phyloP scores from a whole-genome alignment of 495 filamentous ascomycete species.

The Aspergillus conjunctus region DNA sequence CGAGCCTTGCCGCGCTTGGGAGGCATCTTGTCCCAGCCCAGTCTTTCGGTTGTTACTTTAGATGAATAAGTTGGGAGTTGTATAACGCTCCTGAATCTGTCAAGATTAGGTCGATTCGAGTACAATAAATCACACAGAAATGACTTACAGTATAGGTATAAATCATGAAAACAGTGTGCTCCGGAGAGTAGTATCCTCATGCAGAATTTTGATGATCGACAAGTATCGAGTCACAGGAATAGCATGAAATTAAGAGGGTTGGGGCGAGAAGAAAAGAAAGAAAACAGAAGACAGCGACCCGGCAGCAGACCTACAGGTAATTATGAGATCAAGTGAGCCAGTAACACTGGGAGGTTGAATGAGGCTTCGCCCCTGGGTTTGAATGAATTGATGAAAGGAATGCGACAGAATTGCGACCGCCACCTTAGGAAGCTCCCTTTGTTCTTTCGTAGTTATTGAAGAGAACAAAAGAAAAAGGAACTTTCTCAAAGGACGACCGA shows the following conservation, averaged over 20 bases:
- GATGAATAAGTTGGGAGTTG: background rate
- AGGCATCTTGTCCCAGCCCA: background rate
- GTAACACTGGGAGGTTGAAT: background rate
- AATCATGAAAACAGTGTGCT: background rate
- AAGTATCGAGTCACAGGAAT: background rate
- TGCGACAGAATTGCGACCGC: constrained; percentile 10
- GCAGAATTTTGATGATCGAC: background rate
- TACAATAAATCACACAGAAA: background rate
- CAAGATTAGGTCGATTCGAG: background rate
- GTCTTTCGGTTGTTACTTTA: background rate
- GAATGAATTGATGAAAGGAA: constrained; percentile 11
- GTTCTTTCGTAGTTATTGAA: background rate
- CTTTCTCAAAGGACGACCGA: background rate
- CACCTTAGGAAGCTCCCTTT: constrained; percentile 13
- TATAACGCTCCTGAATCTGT: background rate
- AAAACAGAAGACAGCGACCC: background rate
- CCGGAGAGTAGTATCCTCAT: background rate
- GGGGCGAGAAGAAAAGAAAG: background rate
- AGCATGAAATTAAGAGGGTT: background rate
- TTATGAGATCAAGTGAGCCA: background rate
- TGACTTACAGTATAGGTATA: background rate
- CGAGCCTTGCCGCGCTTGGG: constrained; percentile 7
- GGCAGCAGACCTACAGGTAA: background rate
- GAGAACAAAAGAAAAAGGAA: constrained; percentile 11
- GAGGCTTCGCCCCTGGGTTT: background rate